Conservation (phyloP, 441 rosid genomes). For the Eruca vesicaria region DNA sequence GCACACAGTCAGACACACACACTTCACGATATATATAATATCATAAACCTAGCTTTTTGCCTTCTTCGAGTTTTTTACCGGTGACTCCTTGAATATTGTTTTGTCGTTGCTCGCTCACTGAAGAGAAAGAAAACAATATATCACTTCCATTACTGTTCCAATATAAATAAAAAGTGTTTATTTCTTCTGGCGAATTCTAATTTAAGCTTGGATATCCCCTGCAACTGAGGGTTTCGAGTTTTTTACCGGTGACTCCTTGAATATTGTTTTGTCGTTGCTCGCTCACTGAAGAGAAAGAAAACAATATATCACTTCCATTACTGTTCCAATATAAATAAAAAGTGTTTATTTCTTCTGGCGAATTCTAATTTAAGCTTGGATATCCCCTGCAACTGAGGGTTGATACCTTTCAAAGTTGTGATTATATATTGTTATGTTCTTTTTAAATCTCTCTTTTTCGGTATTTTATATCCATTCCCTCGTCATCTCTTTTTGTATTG, state of each 20-base stretch:
- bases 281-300: background rate
- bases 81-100: too few relatives aligned
- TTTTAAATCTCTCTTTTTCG: conserved; percentile 4
- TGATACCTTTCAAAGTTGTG: conserved; percentile 11
- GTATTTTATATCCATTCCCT: conserved; percentile 20
- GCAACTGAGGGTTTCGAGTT: conserved; percentile 28
- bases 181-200: background rate
- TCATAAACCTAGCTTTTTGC: too few relatives aligned
- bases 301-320: conserved; percentile 5
- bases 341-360: background rate
- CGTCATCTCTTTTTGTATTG: conserved; percentile 35
- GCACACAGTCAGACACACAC: too few relatives aligned
- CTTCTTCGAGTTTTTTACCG: too few relatives aligned
- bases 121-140: background rate
- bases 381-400: conserved; percentile 20
- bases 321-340: background rate
- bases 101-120: conserved; percentile 24
- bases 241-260: too few relatives aligned
- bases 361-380: conserved; percentile 1
- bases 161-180: background rate
- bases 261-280: conserved; percentile 32
- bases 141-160: conserved; percentile 6
- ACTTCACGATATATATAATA: too few relatives aligned
- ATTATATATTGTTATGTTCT: background rate
- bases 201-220: background rate